These are phyloP conservation scores for Liriodendron chinense DNA, from an alignment of 164 flowering plant species.

Conservation along the genomic window DNA sequence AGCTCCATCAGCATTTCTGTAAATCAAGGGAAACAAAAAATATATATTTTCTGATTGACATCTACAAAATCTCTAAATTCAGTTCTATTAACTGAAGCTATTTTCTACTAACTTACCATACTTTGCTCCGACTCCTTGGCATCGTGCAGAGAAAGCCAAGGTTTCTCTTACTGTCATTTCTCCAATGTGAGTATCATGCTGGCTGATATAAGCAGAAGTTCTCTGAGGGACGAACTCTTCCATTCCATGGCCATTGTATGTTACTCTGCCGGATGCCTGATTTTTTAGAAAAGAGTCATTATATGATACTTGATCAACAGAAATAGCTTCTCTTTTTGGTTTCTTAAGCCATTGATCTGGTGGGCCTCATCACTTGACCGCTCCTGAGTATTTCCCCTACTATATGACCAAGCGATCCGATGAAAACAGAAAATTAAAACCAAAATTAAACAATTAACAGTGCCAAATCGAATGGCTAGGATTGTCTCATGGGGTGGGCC, in stretches of 20 bases:
- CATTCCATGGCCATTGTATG: slow-evolving; percentile 65
- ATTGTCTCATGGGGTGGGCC: no score
- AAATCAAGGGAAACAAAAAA: not conserved
- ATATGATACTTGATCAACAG: no score
- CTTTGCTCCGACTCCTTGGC: slow-evolving; percentile 57
- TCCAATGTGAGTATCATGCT: slow-evolving; percentile 55
- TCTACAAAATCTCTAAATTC: not conserved
- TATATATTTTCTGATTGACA: not conserved
- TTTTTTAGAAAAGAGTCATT: not conserved
- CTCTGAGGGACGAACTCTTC: slow-evolving; percentile 67
- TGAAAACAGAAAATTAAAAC: no score
- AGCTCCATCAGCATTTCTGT: slow-evolving; percentile 77
- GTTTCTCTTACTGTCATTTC: slow-evolving; percentile 62
- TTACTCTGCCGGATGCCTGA: slow-evolving; percentile 52
- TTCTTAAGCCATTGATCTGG: no score
- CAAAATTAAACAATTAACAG: no score
- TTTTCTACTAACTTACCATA: slow-evolving; percentile 25
- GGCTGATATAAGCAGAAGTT: slow-evolving; percentile 62
- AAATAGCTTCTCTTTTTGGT: no score
- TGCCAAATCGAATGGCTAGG: no score
- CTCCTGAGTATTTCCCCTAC: no score
- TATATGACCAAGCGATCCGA: no score
- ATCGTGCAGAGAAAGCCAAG: slow-evolving; percentile 55
- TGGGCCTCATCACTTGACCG: no score
- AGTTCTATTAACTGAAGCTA: not conserved